Evolutionary conservation across 495 filamentous ascomycete species (phyloP).

Genomic region (Ramalina peruviana): DNA sequence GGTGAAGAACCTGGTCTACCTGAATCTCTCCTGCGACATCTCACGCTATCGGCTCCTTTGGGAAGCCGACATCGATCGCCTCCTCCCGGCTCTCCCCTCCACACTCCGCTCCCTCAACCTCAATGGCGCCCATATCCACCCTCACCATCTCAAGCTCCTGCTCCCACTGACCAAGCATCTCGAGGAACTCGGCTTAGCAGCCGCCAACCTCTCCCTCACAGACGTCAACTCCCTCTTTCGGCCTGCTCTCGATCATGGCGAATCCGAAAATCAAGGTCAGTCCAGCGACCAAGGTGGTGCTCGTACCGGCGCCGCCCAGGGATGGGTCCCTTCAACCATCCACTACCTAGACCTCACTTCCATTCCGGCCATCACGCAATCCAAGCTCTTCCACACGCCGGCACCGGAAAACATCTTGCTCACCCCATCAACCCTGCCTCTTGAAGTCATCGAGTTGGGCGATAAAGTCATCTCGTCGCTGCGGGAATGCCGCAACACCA

Average conservation of each 20-base stretch:
- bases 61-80: conserved; percentile 45
- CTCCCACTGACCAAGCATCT: conserved; percentile 63
- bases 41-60: conserved; percentile 60
- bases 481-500: conserved; percentile 34
- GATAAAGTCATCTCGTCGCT: conserved; percentile 56
- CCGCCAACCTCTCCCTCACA: conserved; percentile 45
- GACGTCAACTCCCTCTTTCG: conserved; percentile 46
- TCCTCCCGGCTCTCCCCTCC: conserved; percentile 54
- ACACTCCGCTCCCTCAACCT: conserved; percentile 65
- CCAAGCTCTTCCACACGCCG: conserved; percentile 45
- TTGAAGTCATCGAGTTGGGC: conserved; percentile 67
- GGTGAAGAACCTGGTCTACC: conserved; percentile 48
- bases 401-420: conserved; percentile 42
- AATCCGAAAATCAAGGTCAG: conserved; percentile 20
- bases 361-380: conserved; percentile 41
- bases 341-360: conserved; percentile 64
- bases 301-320: conserved; percentile 5
- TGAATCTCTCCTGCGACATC: conserved; percentile 64
- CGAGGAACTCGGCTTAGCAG: conserved; percentile 64
- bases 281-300: conserved; percentile 10
- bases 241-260: conserved; percentile 16
- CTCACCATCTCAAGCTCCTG: conserved; percentile 48
- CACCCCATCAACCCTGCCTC: conserved; percentile 45
- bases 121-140: conserved; percentile 56
- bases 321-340: conserved; percentile 50